Conservation (phyloP, 2,329 filamentous ascomycete species). For the Cercospora sojina region DNA sequence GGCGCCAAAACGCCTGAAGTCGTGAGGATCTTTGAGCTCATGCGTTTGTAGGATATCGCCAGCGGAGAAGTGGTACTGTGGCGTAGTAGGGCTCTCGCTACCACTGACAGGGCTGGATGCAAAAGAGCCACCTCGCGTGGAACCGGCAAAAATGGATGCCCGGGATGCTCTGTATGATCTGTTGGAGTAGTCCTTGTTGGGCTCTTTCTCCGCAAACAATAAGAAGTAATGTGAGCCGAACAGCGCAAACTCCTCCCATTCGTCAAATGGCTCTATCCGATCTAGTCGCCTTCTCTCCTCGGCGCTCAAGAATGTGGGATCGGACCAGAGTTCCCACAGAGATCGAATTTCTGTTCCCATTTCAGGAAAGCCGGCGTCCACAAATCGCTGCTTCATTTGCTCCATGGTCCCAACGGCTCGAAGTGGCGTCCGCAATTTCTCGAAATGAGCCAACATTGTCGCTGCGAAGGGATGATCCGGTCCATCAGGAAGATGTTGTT, state of each 20-base stretch:
- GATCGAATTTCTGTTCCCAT: conserved; percentile 58
- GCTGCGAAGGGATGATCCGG: conserved; percentile 76
- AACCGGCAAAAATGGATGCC: conserved; percentile 27
- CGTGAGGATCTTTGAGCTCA: conserved; percentile 31
- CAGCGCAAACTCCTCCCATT: conserved; percentile 91
- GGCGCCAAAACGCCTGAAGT: conserved; percentile 43
- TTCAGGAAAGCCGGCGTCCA: conserved; percentile 63
- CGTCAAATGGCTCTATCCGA: conserved; percentile 78
- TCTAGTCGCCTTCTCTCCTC: conserved; percentile 64
- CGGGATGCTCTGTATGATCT: conserved; percentile 28
- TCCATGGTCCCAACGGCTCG: conserved; percentile 64
- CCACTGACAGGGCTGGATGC: conserved; percentile 21
- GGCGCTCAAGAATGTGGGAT: conserved; percentile 62
- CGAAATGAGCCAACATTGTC: conserved; percentile 82
- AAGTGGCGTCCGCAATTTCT: conserved; percentile 76
- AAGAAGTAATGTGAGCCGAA: conserved; percentile 85
- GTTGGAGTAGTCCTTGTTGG: conserved; percentile 30
- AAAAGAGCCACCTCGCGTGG: conserved; percentile 22
- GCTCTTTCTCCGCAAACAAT: conserved; percentile 59
- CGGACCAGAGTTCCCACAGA: conserved; percentile 81
- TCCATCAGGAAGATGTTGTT: conserved; percentile 81
- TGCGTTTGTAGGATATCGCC: conserved; percentile 32
- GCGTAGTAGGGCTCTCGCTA: conserved; percentile 22
- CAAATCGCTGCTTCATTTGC: conserved; percentile 70
- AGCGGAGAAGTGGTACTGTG: conserved; percentile 29